Percentiles rank a stretch among this genome's conserved stretches.
Conservation (phyloP, 202 grass and related monocot species). For the Bolboschoenoplectus hybrid region DNA sequence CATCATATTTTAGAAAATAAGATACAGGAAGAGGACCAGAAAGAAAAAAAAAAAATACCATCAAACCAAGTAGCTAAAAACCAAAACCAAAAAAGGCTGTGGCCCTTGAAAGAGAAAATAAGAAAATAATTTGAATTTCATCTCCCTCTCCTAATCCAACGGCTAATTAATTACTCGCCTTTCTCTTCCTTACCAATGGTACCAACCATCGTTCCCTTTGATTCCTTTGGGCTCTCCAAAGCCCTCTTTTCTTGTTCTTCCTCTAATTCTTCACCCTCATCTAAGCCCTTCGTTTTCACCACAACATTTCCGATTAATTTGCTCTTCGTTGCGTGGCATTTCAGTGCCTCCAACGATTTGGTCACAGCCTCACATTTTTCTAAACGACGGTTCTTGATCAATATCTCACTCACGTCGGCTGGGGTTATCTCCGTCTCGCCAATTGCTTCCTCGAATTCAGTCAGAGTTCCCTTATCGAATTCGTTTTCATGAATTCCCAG, state of each 20-base stretch:
- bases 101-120: background rate
- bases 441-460: slow-evolving; percentile 51
- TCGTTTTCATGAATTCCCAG: slow-evolving; percentile 44
- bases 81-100: background rate
- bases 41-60: background rate
- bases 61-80: background rate
- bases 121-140: slow-evolving; percentile 27
- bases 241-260: slow-evolving; percentile 71
- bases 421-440: slow-evolving; percentile 76
- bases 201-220: slow-evolving; percentile 43
- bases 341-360: slow-evolving; percentile 50
- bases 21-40: background rate
- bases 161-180: slow-evolving; percentile 43
- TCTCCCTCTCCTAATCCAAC: slow-evolving; percentile 29
- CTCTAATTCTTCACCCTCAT: slow-evolving; percentile 45
- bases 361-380: slow-evolving; percentile 47
- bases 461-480: background rate
- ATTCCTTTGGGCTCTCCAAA: slow-evolving; percentile 79
- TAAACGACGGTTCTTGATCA: slow-evolving; percentile 78
- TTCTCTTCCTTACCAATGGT: slow-evolving; percentile 49
- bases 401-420: slow-evolving; percentile 89
- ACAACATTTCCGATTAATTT: background rate
- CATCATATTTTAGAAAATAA: background rate
- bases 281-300: background rate
- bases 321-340: slow-evolving; percentile 48